Base-by-base conservation (phyloP, 352 stramenopile genomes). In the Phytophthora syringae region DNA sequence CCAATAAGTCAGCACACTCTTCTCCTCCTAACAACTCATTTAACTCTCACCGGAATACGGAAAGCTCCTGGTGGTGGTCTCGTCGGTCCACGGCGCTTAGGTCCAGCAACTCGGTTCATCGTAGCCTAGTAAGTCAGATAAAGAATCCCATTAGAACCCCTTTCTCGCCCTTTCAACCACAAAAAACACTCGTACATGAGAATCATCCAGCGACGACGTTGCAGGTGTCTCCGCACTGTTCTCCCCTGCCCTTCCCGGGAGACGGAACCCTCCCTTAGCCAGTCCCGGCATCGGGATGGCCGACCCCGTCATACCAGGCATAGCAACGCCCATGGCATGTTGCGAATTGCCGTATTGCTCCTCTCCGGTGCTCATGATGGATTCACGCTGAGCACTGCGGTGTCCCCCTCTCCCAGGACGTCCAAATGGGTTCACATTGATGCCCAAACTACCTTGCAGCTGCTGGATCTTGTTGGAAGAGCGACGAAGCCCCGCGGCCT, bases 281-380 rank as follows among this genome's bases (percentile, higher is more conserved):
- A 95, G 63, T 9, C 88, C 88, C 15, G 87, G 85, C 88, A 95
- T 95, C 0, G 88, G 88, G 60, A 95, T 87, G 7, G 84, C 88
- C 4, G 83, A 84, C 0, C 84, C 85, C 4, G 57, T 75, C 82
- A 95, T 92, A 10, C 85, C 88, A 2, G 88, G 88, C 81, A 95
- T 92, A 3, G 82, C 69, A 9, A 94, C 79, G 12, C 86, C 86
- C 75, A 89, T 89, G 30, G 76, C 72, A 47, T 90, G 80, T 49
- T 89, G 76, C 20, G 60, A 80, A 42, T 92, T 73, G 64, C 71
- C 83, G 60, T 94, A 95, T 60, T 92, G 79, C 24, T 78, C 84
- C 49, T 95, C 88, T 12, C 88, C 88, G 6, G 88, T 95, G 39
- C 74, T 90, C 82, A 95, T 93, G 42, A 94, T 94, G 34, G 83